Conservation (phyloP, 2,329 filamentous ascomycete genomes). For the Pseudogymnoascus pannorum region DNA sequence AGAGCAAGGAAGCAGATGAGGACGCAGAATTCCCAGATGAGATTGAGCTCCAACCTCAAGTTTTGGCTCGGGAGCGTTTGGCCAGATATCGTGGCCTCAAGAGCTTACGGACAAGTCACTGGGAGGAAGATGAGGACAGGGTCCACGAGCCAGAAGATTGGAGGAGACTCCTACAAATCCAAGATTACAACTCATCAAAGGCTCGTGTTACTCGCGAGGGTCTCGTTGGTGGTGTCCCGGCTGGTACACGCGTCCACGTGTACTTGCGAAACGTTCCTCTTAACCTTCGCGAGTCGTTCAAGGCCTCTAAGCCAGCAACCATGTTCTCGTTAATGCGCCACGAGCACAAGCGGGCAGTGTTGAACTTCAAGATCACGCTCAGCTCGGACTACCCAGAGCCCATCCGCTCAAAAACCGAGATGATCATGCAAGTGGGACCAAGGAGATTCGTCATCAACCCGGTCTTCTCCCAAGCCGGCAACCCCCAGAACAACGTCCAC, state of each 20-base stretch:
- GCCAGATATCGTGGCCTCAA: constrained; percentile 86
- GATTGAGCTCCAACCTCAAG: constrained; percentile 85
- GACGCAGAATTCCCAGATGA: constrained; percentile 96
- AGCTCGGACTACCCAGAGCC: constrained; percentile 68
- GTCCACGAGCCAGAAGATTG: constrained; percentile 86
- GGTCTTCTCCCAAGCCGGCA: constrained; percentile 80
- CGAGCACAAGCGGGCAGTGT: constrained; percentile 85
- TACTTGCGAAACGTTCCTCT: constrained; percentile 57
- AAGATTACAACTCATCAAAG: constrained; percentile 82
- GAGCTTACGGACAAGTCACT: constrained; percentile 77
- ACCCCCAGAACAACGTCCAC: constrained; percentile 92
- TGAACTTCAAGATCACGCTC: constrained; percentile 86
- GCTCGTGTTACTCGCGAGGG: constrained; percentile 73
- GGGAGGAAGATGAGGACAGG: constrained; percentile 83
- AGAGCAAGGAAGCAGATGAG: constrained; percentile 74
- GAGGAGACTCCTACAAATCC: constrained; percentile 74
- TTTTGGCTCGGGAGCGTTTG: constrained; percentile 77
- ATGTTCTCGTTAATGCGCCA: constrained; percentile 85
- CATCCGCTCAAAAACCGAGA: constrained; percentile 83
- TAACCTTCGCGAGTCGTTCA: constrained; percentile 45
- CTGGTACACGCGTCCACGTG: constrained; percentile 77
- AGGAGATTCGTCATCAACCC: constrained; percentile 83
- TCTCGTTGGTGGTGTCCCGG: constrained; percentile 75
- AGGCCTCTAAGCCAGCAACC: constrained; percentile 54
- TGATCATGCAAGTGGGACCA: constrained; percentile 86